Evolutionary conservation across 2,329 filamentous ascomycete genomes (phyloP).

Genomic region (Epichloe amarillans): DNA sequence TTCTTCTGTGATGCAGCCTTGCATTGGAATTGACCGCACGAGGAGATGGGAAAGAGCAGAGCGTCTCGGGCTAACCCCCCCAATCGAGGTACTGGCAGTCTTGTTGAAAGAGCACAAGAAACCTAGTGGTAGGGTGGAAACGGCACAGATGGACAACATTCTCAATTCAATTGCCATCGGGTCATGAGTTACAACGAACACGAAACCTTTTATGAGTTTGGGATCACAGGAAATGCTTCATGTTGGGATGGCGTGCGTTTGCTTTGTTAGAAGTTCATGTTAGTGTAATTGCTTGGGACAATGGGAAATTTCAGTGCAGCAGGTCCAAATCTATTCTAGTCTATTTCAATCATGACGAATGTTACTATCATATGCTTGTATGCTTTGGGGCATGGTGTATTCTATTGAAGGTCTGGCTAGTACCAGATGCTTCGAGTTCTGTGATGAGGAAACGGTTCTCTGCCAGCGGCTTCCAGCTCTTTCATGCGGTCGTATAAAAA

Average conservation of each 20-base stretch:
- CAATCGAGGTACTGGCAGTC: constrained; percentile 80
- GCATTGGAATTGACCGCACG: constrained; percentile 67
- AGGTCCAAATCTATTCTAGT: neutral
- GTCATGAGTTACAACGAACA: constrained; percentile 11
- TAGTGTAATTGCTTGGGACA: neutral
- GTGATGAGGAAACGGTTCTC: constrained; percentile 59
- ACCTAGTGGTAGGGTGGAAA: constrained; percentile 40
- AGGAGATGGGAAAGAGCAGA: constrained; percentile 84
- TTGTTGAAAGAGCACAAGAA: constrained; percentile 57
- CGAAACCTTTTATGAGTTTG: constrained; percentile 3
- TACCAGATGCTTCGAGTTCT: constrained; percentile 93
- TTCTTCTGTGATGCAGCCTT: constrained; percentile 48
- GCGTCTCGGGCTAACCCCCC: constrained; percentile 68
- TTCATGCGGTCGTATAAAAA: constrained; percentile 95
- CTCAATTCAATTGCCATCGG: constrained; percentile 35
- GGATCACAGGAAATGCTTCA: constrained; percentile 7
- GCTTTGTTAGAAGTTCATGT: neutral
- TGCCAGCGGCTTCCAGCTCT: constrained; percentile 53
- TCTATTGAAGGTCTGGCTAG: constrained; percentile 24
- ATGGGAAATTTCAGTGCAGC: neutral
- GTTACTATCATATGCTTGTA: neutral
- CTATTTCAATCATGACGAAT: neutral
- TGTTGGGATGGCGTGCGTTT: constrained; percentile 2
- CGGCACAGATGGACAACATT: constrained; percentile 62
- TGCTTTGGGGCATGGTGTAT: neutral